Evolutionary conservation across 2,329 filamentous ascomycete genomes (phyloP).

Genomic region (Furcasterigmium sp.): DNA sequence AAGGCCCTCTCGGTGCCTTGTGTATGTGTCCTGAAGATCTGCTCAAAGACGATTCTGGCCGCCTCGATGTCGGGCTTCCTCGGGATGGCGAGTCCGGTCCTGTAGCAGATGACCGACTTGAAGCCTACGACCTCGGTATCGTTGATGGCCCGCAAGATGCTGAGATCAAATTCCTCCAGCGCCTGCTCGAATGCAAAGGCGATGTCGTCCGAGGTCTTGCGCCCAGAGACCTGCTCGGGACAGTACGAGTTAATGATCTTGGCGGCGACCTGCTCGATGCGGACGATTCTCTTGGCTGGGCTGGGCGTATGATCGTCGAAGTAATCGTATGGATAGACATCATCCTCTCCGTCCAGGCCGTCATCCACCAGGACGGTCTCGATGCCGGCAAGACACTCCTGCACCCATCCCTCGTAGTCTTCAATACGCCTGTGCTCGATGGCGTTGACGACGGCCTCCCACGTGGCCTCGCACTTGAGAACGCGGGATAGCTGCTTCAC

Average conservation of each 20-base stretch:
- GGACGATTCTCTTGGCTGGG: conserved; percentile 66
- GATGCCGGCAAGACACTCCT: conserved; percentile 64
- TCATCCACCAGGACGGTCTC: conserved; percentile 76
- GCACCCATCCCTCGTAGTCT: conserved; percentile 52
- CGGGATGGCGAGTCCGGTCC: conserved; percentile 63
- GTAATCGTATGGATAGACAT: conserved; percentile 55
- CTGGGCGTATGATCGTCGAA: conserved; percentile 61
- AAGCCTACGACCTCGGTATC: conserved; percentile 71
- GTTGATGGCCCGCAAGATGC: conserved; percentile 51
- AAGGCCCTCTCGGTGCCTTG: conserved; percentile 23
- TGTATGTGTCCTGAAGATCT: conserved; percentile 24
- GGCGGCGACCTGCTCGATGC: conserved; percentile 69
- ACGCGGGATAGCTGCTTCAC: conserved; percentile 61
- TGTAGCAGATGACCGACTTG: conserved; percentile 80
- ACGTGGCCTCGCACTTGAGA: conserved; percentile 60
- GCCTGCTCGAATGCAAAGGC: conserved; percentile 25
- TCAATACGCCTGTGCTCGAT: conserved; percentile 33
- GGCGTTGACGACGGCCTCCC: conserved; percentile 44
- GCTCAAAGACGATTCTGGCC: conserved; percentile 30
- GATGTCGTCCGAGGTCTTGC: conserved; percentile 11
- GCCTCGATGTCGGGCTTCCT: conserved; percentile 33
- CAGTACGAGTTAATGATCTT: conserved; percentile 48
- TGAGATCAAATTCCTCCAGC: conserved; percentile 29
- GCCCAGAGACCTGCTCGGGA: conserved; percentile 19
- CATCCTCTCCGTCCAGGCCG: conserved; percentile 46